A percentile compares a stretch with the other conserved stretches of the same genome.
Evolutionary conservation across 257 asterid genomes (phyloP).

Genomic region (Solanum chilense): DNA sequence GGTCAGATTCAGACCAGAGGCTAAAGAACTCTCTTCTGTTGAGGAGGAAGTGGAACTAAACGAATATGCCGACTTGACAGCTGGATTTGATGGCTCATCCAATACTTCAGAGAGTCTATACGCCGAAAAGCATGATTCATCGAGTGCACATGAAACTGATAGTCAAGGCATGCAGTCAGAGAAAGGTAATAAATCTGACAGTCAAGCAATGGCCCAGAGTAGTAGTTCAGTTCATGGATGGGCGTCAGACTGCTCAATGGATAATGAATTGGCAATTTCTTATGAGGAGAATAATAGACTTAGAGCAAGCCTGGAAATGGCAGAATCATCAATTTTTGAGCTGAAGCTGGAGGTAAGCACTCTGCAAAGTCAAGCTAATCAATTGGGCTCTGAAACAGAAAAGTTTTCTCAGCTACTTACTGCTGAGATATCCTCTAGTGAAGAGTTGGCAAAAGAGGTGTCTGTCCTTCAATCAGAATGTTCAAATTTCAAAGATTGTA

Average conservation of each 20-base stretch:
- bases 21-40: constrained; percentile 53
- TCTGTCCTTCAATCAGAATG: constrained; percentile 57
- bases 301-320: constrained; percentile 60
- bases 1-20: constrained; percentile 46
- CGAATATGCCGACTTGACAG: constrained; percentile 49
- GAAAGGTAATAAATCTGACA: constrained; percentile 46
- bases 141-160: constrained; percentile 35
- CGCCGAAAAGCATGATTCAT: constrained; percentile 60
- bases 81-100: constrained; percentile 76
- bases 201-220: constrained; percentile 29
- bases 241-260: constrained; percentile 46
- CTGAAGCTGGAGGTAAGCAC: constrained; percentile 76
- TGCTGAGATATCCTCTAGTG: constrained; percentile 56
- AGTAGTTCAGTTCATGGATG: constrained; percentile 41
- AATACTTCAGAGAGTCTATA: constrained; percentile 74
- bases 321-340: constrained; percentile 64
- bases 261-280: constrained; percentile 52
- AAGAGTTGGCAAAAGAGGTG: constrained; percentile 57
- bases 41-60: constrained; percentile 49
- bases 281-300: constrained; percentile 64
- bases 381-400: constrained; percentile 53
- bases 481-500: constrained; percentile 49
- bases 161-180: constrained; percentile 30
- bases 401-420: constrained; percentile 41
- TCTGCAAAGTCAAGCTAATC: constrained; percentile 65